Evolutionary conservation across 2,329 filamentous ascomycete genomes (phyloP), one percentile per base, ranked within the genome.

Genomic region (Cladobotryum protrusum): DNA sequence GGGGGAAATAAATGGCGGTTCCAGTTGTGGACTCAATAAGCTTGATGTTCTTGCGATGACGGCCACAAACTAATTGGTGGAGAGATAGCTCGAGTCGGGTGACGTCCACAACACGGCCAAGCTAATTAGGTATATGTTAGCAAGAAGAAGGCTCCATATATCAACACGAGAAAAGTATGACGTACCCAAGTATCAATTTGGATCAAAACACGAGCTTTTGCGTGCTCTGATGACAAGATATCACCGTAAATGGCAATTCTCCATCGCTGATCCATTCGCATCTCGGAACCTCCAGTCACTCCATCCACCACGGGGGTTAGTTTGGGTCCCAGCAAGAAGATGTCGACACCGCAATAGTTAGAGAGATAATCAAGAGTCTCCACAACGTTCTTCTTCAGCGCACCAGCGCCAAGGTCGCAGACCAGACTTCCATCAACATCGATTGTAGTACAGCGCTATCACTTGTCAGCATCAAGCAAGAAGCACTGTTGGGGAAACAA

Each of bases 1-100:
- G 90, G 24, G 93, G 93, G 64, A 99, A 97, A 72, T 99, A 99
- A 61, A 99, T 97, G 56, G 93, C 92, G 8, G 93, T 97, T 61
- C 91, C 89, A 13, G 93, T 97, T 24, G 87, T 83, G 13, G 93
- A 95, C 70, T 99, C 93, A 63, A 99, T 96, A 61, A 93, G 75
- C 74, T 97, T 97, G 73, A 99, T 96, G 67, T 96, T 96, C 75
- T 96, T 95, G 59, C 93, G 82, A 59, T 91, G 92, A 44, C 93
- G 87, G 44, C 93, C 93, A 66, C 91, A 96, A 45, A 97, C 84
- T 49, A 96, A 78, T 51, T 90, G 93, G 66, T 99, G 93, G 65
- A 96, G 80, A 20, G 89, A 88, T 45, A 92, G 73, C 59, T 96
- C 91, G 52, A 96, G 77, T 63, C 87, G 87, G 62, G 90, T 83